Evolutionary conservation across 768 basidiomycete genomes (phyloP), one percentile per base, ranked within the genome.

Genomic region (Cystofilobasidium macerans): DNA sequence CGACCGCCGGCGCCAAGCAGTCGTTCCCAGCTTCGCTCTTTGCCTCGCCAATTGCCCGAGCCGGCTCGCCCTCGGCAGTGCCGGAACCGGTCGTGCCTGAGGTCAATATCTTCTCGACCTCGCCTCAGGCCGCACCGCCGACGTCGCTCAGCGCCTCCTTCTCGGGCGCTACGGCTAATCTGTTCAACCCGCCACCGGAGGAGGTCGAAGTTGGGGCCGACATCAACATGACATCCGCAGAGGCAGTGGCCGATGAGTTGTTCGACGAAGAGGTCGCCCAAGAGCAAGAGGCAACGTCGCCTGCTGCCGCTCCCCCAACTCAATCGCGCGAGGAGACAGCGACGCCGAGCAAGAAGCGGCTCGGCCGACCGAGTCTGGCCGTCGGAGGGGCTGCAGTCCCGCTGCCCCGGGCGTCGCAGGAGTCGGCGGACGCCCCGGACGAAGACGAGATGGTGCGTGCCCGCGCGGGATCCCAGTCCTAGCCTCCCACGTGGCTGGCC

Each of bases 331-430:
- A 47, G 22, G 45, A 47, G 45, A 51, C 48, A 13, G 63, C 63
- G 54, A 64, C 63, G n/a, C 63, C 63, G 20, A 64, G 57, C 32
- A 64, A 64, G 63, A 64, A 64, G 56, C 45, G 45, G 4, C 63
- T 64, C 30, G 63, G 63, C 4, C 54, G 63, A 28, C 42, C 56
- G 26, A 56, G 51, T 20, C 40, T 64, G 22, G 61, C 47, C 6
- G 61, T 30, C 14, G 48, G 32, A 20, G 12, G 42, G 14, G 42
- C 42, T 7, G 42, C 16, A 3, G 42, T 20, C 16, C 5, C 42
- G 42, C 16, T 20, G 16, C 7, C 5, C 16, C 42, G 42, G 42
- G 16, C 48, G n/a, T 12, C 18, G 26, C 51, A 54, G 45, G 18
- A 18, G 28, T 2, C 26, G 28, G 14, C 13, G 51, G 26, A 18